Conservation (phyloP, 75 land plant species). For the Larix kaempferi region DNA sequence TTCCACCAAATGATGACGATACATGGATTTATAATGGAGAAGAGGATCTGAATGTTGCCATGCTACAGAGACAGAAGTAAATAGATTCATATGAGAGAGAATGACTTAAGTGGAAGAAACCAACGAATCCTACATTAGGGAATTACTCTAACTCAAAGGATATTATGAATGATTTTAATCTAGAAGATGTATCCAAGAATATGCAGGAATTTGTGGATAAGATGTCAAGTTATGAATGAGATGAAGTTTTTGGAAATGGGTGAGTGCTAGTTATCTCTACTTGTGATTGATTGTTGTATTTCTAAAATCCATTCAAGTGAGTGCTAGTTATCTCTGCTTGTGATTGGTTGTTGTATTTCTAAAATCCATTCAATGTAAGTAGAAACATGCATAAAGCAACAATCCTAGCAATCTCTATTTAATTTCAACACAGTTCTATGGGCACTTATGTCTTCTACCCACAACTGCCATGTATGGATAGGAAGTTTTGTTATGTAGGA, state of each 20-base stretch:
- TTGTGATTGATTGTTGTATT: too few species aligned
- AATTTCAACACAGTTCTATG: too few species aligned
- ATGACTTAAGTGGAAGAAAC: slow-evolving; percentile 31
- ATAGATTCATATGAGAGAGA: slow-evolving; percentile 66
- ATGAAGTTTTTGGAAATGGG: slow-evolving; percentile 69
- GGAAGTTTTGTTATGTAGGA: too few species aligned
- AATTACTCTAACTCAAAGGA: neutral
- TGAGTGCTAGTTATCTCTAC: too few species aligned
- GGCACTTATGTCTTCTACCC: too few species aligned
- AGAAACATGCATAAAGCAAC: too few species aligned
- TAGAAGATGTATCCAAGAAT: slow-evolving; percentile 53
- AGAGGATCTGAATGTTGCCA: slow-evolving; percentile 63
- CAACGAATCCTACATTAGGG: slow-evolving; percentile 17
- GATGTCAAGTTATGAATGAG: slow-evolving; percentile 85
- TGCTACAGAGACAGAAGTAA: slow-evolving; percentile 77
- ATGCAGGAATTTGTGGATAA: slow-evolving; percentile 82
- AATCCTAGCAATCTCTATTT: too few species aligned
- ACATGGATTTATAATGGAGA: slow-evolving; percentile 92
- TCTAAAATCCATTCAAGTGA: too few species aligned
- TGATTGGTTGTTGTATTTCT: neutral
- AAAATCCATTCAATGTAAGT: too few species aligned
- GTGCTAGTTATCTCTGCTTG: neutral
- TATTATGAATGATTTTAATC: slow-evolving; percentile 33
- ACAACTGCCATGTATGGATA: too few species aligned
- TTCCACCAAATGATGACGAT: slow-evolving; percentile 76